Evolutionary conservation across 495 filamentous ascomycete genomes (phyloP), one percentile per base, ranked within the genome.

Genomic region (Hypoxylon trugodes): DNA sequence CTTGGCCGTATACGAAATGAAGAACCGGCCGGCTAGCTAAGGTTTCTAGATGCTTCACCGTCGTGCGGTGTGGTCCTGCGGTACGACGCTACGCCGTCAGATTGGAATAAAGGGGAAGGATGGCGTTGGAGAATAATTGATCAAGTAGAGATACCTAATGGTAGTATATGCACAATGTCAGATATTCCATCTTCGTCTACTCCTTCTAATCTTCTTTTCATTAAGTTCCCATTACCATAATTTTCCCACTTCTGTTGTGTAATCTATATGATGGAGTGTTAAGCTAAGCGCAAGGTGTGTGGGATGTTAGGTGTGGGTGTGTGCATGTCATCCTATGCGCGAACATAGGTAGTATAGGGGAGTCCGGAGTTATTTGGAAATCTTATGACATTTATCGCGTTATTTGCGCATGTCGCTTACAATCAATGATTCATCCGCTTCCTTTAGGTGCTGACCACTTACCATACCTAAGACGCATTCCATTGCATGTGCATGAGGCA

Each of bases 401-500:
- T 47, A 52, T 58, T 61, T 38, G 51, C 46, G 50, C 38, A 38
- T 47, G 10, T 35, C 28, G 36, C 37, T 50, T 33, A 49, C 32
- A n/a, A n/a, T n/a, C n/a, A n/a, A n/a, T n/a, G n/a, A n/a, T n/a
- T n/a, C 50, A 45, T 61, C 13, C 15, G 24, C 18, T 52, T 43
- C 33, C 13, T 37, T 42, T 54, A 49, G 30, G 50, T 60, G 62
- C 49, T 66, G 62, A 56, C 50, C 9, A 40, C 19, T 32, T 50
- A 24, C 25, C 35, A 42, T 37, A 33, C 30, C 5, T 13, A 50
- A 15, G 6, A 35, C 15, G 8, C n/a, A 51, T 26, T n/a, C 26
- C 19, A 54, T 40, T 15, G 48, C 38, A 42, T 47, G 57, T 32
- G 57, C 51, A 61, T 66, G 57, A 66, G 63, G 63, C 57, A 61